phyloP scores from a whole-genome alignment of 129 eudicot species.

The Daucus carota region DNA sequence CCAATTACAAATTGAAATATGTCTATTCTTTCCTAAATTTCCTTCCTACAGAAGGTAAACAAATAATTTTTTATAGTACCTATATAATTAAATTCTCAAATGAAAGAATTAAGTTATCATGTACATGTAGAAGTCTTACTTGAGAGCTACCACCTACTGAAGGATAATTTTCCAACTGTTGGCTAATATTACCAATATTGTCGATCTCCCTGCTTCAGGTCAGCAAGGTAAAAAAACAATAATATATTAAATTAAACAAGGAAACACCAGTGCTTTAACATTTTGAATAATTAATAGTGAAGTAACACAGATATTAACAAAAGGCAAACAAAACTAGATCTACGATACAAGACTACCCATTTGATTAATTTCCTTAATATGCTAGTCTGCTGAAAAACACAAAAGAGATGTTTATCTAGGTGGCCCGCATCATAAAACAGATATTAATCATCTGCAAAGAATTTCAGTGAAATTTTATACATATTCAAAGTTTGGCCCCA shows the following conservation, averaged over 20 bases:
- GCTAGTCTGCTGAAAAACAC: background rate
- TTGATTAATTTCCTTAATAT: background rate
- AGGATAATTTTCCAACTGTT: conserved; percentile 36
- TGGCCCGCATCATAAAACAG: background rate
- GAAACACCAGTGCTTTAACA: background rate
- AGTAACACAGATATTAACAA: background rate
- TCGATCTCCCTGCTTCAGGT: conserved; percentile 41
- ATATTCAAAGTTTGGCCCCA: background rate
- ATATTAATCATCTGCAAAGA: background rate
- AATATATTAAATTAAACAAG: background rate
- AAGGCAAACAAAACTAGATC: background rate
- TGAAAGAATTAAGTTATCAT: conserved; percentile 9
- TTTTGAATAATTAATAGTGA: background rate
- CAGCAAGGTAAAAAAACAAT: conserved; percentile 9
- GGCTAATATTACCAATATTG: conserved; percentile 23
- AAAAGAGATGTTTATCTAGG: background rate
- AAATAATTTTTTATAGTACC: conserved; percentile 7
- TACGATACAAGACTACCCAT: background rate
- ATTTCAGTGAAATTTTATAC: background rate
- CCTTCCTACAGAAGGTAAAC: conserved; percentile 28
- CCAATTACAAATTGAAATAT: conserved; percentile 74
- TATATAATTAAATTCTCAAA: background rate
- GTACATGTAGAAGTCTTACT: conserved; percentile 36
- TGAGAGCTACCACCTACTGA: conserved; percentile 19
- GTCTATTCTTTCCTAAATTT: conserved; percentile 30